phyloP scores from a whole-genome alignment of 2,329 filamentous ascomycete genomes.

The Diaporthe sp. region DNA sequence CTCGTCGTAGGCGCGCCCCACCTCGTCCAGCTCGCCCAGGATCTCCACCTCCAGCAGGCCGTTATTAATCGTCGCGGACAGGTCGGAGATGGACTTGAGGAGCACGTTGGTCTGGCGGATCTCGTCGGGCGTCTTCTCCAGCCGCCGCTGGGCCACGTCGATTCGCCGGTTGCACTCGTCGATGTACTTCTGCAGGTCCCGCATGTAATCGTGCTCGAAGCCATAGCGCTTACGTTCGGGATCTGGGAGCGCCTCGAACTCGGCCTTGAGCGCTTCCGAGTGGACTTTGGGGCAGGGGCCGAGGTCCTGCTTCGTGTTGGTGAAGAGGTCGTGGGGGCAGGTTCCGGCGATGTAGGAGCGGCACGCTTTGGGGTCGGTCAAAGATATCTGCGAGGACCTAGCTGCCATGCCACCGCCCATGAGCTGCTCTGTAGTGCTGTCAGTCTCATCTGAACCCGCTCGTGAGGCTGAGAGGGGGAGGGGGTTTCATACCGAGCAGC shows the following conservation, averaged over 20 bases:
- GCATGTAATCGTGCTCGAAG: constrained; percentile 97
- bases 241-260: constrained; percentile 82
- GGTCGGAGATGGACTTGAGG: constrained; percentile 86
- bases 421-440: constrained; percentile 89
- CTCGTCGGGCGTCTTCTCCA: constrained; percentile 98
- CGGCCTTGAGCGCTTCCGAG: constrained; percentile 85
- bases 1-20: constrained; percentile 86
- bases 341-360: constrained; percentile 93
- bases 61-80: constrained; percentile 80
- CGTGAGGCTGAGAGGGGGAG: constrained; percentile 1
- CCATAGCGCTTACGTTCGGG: constrained; percentile 81
- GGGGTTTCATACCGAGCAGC: constrained; percentile 74
- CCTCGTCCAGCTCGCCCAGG: constrained; percentile 82
- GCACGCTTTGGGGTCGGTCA: constrained; percentile 94
- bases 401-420: constrained; percentile 82
- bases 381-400: constrained; percentile 82
- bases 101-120: constrained; percentile 93
- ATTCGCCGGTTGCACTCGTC: constrained; percentile 96
- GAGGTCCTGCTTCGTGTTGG: constrained; percentile 98
- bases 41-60: constrained; percentile 88
- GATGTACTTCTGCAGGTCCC: constrained; percentile 96
- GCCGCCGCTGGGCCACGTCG: constrained; percentile 84
- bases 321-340: constrained; percentile 98
- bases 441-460: constrained; percentile 28
- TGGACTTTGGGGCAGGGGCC: constrained; percentile 90